These are phyloP conservation scores for Phanerochaete carnosa DNA, from an alignment of 768 basidiomycete species.

Conservation along the genomic window DNA sequence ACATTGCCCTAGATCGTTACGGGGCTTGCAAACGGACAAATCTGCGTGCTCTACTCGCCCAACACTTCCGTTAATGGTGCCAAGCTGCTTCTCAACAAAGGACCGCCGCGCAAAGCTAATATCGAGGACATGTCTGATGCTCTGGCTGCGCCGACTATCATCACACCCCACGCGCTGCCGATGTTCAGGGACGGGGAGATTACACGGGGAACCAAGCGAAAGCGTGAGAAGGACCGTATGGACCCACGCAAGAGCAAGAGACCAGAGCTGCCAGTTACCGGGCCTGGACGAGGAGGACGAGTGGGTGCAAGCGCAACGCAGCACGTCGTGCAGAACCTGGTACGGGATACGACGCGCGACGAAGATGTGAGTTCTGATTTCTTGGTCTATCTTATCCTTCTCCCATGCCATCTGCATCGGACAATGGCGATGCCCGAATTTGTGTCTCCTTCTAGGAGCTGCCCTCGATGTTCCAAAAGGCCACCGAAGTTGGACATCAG, in stretches of 20 bases:
- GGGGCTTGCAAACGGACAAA: conserved; percentile 82
- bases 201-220: conserved; percentile 77
- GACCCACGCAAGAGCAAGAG: conserved; percentile 90
- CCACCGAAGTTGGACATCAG: conserved; percentile 7
- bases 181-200: conserved; percentile 85
- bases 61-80: conserved; percentile 87
- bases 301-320: conserved; percentile 97
- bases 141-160: conserved; percentile 79
- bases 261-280: conserved; percentile 89
- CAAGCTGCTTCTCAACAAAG: conserved; percentile 83
- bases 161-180: conserved; percentile 88
- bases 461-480: neutral
- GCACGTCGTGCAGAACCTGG: conserved; percentile 92
- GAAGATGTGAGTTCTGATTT: conserved; percentile 77
- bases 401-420: conserved; percentile 7
- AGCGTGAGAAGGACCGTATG: conserved; percentile 82
- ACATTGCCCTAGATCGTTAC: conserved; percentile 65
- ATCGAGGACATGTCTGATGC: conserved; percentile 89
- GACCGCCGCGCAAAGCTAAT: conserved; percentile 77
- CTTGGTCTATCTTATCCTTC: neutral
- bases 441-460: neutral
- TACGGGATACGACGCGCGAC: conserved; percentile 85
- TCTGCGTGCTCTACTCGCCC: conserved; percentile 92
- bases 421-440: neutral
- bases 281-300: conserved; percentile 90